Evolutionary conservation across 2,329 filamentous ascomycete genomes (phyloP).

Genomic region (Trichophyton verrucosum): DNA sequence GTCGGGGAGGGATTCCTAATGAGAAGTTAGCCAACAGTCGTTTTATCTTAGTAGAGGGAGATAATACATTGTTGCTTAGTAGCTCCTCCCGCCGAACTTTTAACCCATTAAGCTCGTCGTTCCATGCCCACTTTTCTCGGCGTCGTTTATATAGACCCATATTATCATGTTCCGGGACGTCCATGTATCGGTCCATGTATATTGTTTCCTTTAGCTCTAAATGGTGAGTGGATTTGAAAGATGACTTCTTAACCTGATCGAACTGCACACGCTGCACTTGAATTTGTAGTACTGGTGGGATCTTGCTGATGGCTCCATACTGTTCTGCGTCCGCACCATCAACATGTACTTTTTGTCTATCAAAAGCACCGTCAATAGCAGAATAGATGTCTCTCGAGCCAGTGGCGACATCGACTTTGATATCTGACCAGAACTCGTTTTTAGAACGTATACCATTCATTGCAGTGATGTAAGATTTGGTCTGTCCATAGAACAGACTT

Average conservation of each 20-base stretch:
- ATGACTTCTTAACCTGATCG: slow-evolving; percentile 46
- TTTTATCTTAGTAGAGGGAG: background rate
- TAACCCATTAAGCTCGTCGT: slow-evolving; percentile 47
- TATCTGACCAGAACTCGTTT: slow-evolving; percentile 50
- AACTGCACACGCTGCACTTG: slow-evolving; percentile 75
- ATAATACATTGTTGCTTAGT: slow-evolving; percentile 23
- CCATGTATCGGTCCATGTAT: slow-evolving; percentile 80
- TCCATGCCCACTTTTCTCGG: slow-evolving; percentile 58
- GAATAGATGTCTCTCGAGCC: slow-evolving; percentile 61
- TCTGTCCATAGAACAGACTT: slow-evolving; percentile 41
- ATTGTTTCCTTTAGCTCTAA: slow-evolving; percentile 69
- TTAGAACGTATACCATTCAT: slow-evolving; percentile 36
- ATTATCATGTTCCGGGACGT: slow-evolving; percentile 46
- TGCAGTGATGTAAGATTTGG: slow-evolving; percentile 35
- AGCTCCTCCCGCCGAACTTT: slow-evolving; percentile 37
- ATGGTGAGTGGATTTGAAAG: slow-evolving; percentile 63
- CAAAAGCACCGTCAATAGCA: slow-evolving; percentile 74
- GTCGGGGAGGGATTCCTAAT: slow-evolving; percentile 20
- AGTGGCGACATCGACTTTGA: slow-evolving; percentile 47
- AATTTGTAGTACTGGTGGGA: slow-evolving; percentile 78
- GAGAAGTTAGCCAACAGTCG: slow-evolving; percentile 10
- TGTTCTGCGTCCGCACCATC: slow-evolving; percentile 47
- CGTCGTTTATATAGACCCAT: slow-evolving; percentile 53
- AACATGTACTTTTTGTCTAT: slow-evolving; percentile 60
- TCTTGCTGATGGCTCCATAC: slow-evolving; percentile 59